phyloP scores from a whole-genome alignment of 306 rosid species.

The Dryas alaskensis region DNA sequence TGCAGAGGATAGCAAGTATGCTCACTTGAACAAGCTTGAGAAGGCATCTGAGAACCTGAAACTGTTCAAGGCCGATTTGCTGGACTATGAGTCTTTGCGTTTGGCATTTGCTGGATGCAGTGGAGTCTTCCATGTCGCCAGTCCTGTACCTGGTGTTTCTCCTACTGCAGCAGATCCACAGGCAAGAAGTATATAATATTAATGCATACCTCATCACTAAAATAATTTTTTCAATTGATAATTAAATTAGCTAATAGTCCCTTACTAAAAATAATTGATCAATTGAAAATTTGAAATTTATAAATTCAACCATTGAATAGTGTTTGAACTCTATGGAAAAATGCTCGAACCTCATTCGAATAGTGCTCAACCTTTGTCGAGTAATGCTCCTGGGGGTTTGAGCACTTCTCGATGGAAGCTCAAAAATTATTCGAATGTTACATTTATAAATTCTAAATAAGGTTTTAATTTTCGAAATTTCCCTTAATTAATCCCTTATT shows the following conservation, averaged over 20 bases:
- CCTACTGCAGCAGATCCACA: neutral
- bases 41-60: constrained; percentile 24
- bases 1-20: constrained; percentile 27
- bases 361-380: no score
- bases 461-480: no score
- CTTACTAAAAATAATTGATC: no score
- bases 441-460: no score
- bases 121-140: constrained; percentile 33
- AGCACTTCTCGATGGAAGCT: no score
- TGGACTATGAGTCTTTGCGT: constrained; percentile 29
- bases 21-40: constrained; percentile 24
- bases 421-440: no score
- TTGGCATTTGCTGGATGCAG: constrained; percentile 25
- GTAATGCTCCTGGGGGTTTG: no score
- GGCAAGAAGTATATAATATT: neutral
- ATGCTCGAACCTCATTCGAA: no score
- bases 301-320: no score
- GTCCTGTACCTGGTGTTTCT: constrained; percentile 18
- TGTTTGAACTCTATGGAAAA: no score
- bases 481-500: neutral
- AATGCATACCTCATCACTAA: neutral
- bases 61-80: constrained; percentile 29
- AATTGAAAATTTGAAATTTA: no score
- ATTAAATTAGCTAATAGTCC: no score
- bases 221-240: neutral